Evolutionary conservation across 352 stramenopile genomes (phyloP), one percentile per base, ranked within the genome.

Genomic region (Phytophthora palmivora): DNA sequence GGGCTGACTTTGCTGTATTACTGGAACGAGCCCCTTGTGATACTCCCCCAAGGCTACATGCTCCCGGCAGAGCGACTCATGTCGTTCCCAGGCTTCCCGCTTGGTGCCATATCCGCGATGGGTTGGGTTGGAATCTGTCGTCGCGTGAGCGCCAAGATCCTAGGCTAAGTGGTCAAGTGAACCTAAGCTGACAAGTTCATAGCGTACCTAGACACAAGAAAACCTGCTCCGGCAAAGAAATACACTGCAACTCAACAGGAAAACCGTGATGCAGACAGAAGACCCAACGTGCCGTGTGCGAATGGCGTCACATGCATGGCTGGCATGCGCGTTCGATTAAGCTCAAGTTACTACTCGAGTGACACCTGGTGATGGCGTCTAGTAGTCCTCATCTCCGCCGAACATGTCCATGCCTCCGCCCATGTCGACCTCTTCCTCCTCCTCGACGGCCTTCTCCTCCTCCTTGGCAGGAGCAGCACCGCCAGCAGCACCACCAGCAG

Each of bases 391-490:
- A 42, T 83, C 84, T 71, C 74, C 83, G 68, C 82, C 84, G 71
- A 92, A 94, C 85, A 94, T 94, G 79, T 92, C 82, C 80, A 92
- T 91, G 74, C 76, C 82, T 65, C 79, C 84, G 56, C 78, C 83
- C 58, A 92, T 76, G 78, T 92, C 84, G 66, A 82, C 76, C 58
- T 94, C 85, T 75, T 92, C 82, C 59, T 89, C 85, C 65, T 94
- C 85, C 66, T 89, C 84, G 38, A 74, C 64, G 39, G 24, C 80
- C 66, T 89, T 87, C 59, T 90, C 85, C 65, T 87, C 82, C 67
- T 72, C 74, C 65, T 83, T 84, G 51, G 80, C 84, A 26, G 72
- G 68, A 42, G 66, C 67, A 28, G 75, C 64, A 45, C 60, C 79
- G 21, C 62, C 76, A 42, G 75, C 76, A 22, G 63, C 72, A 54